Conservation (phyloP, 2,329 filamentous ascomycete genomes). For the Incumbomyces lentus region DNA sequence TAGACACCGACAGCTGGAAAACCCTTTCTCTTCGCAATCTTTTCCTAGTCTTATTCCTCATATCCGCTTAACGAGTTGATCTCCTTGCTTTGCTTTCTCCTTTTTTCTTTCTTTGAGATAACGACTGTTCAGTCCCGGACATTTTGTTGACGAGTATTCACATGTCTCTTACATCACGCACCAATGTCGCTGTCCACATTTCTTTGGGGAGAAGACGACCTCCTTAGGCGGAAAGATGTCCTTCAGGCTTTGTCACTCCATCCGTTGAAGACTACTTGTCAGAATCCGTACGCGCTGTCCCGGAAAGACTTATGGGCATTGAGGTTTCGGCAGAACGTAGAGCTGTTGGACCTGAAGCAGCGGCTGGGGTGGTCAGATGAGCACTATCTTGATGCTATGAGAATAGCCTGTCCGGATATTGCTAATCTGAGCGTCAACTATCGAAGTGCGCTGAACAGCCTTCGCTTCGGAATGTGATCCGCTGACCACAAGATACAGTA, state of each 20-base stretch:
- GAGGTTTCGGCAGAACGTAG: constrained; percentile 6
- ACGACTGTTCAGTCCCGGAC: too few species aligned
- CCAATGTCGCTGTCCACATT: background rate
- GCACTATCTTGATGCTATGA: constrained; percentile 9
- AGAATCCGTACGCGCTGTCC: constrained; percentile 6
- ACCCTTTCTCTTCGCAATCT: too few species aligned
- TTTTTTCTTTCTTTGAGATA: too few species aligned
- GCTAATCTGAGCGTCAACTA: background rate
- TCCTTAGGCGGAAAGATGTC: background rate
- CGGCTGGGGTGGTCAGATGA: constrained; percentile 8
- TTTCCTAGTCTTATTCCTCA: too few species aligned
- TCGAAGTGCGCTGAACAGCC: background rate
- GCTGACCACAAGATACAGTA: constrained; percentile 8
- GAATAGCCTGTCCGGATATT: background rate
- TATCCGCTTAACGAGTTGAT: too few species aligned
- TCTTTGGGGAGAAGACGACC: background rate
- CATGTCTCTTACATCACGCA: too few species aligned
- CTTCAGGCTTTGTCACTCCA: background rate
- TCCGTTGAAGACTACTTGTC: background rate
- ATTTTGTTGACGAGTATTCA: too few species aligned
- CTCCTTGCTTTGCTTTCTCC: too few species aligned
- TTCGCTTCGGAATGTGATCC: background rate
- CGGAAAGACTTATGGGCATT: constrained; percentile 11
- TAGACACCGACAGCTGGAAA: too few species aligned
- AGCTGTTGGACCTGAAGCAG: constrained; percentile 8